Conservation (phyloP, 139 green algal genomes). For the Chlamydomonas sp. region DNA sequence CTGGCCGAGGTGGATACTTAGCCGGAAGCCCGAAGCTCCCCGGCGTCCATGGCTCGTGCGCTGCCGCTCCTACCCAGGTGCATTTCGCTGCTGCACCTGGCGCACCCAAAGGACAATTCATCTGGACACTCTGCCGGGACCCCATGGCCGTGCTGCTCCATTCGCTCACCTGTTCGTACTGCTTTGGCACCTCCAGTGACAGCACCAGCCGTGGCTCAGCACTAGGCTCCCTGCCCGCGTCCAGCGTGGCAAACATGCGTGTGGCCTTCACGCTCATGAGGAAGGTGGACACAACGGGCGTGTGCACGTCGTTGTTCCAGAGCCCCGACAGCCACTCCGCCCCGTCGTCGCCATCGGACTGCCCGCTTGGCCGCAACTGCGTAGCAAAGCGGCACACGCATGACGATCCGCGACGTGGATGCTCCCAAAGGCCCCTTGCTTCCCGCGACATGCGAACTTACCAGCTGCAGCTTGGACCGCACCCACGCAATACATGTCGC, state of each 20-base stretch:
- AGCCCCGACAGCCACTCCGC: conserved; percentile 44
- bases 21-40: too few species aligned
- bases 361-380: conserved; percentile 16
- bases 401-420: not conserved
- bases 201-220: conserved; percentile 15
- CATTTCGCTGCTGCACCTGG: too few species aligned
- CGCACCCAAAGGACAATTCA: too few species aligned
- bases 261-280: conserved; percentile 56
- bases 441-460: conserved; percentile 35
- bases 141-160: not conserved
- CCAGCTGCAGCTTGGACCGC: conserved; percentile 64
- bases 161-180: conserved; percentile 13
- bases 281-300: conserved; percentile 41
- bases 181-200: conserved; percentile 32
- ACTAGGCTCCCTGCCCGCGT: conserved; percentile 6
- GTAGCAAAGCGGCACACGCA: conserved; percentile 35
- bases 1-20: too few species aligned
- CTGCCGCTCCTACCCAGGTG: too few species aligned
- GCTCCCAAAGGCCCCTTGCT: not conserved
- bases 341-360: conserved; percentile 30
- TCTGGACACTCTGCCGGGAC: too few species aligned
- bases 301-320: conserved; percentile 54
- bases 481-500: conserved; percentile 62
- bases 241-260: conserved; percentile 60
- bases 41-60: too few species aligned